Evolutionary conservation across 2,329 filamentous ascomycete species (phyloP), one percentile per base, ranked within the genome.

Genomic region (Fusarium incarnatum): DNA sequence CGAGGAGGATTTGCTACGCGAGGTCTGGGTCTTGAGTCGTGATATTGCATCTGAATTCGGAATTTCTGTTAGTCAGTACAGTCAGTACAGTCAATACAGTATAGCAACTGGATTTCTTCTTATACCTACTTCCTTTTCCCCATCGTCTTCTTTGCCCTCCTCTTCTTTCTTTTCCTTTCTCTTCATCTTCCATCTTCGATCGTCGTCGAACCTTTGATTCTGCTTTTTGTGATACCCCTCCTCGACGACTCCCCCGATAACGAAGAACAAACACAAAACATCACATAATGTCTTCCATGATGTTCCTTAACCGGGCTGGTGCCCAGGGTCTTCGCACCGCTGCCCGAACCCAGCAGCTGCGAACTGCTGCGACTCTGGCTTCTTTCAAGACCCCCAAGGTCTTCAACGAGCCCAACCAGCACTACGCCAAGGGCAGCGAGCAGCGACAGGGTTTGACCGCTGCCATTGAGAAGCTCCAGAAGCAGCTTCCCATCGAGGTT

Each of bases 341-440:
- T 46, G 64, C 70, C 57, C 65, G 72, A 60, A 67, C 68, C 47
- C 71, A 80, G 74, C 71, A 79, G 74, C 71, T 73, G 61, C 76
- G 76, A 68, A 75, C 76, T 53, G 73, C 78, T 63, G 82, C 90
- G 60, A 91, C 89, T 10, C 85, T 97, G 70, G 94, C 94, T 52
- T 87, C 89, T 66, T 98, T 98, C 87, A 95, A 93, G 84, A 88
- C 94, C 54, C 96, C 96, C 52, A 90, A 90, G 69, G 89, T 98
- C 75, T 85, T 88, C 78, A 99, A 99, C 79, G 96, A 99, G 84
- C 94, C 94, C n/a, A 99, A 98, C 80, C 92, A 97, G 84, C 92
- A 95, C 81, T 99, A 97, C 79, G 86, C 86, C 69, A 96, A 96
- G 80, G 93, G 91, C 64, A 96, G 94, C 2, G 81, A 89, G 25